These are phyloP conservation scores for Calonectria ilicicola DNA, from an alignment of 2,329 filamentous ascomycete species.

Conservation along the genomic window DNA sequence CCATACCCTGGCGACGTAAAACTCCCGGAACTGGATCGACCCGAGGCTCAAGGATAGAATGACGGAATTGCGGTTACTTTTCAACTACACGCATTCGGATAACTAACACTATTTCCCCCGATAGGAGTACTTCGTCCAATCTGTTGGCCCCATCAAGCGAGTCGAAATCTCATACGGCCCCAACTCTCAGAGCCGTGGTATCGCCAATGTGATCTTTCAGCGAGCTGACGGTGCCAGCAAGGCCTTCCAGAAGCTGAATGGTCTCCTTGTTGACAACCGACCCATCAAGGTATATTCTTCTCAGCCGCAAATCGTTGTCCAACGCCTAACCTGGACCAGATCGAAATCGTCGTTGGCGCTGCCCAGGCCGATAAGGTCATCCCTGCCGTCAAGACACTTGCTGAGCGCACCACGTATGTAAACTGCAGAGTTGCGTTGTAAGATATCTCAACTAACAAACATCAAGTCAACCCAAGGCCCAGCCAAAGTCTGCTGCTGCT, in stretches of 20 bases:
- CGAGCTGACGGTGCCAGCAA: constrained; percentile 85
- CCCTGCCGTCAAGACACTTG: constrained; percentile 76
- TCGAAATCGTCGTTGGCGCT: constrained; percentile 90
- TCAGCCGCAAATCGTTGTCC: background rate
- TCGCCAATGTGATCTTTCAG: constrained; percentile 88
- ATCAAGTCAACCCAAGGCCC: constrained; percentile 51
- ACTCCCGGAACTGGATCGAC: constrained; percentile 46
- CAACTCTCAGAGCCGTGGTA: constrained; percentile 90
- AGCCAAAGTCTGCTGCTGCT: constrained; percentile 84
- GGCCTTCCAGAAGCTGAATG: constrained; percentile 87
- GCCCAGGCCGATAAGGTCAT: constrained; percentile 76
- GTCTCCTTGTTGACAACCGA: constrained; percentile 87
- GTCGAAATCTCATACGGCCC: constrained; percentile 94
- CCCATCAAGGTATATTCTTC: constrained; percentile 81
- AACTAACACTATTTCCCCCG: constrained; percentile 74
- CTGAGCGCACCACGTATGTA: constrained; percentile 82
- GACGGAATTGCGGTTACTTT: constrained; percentile 36
- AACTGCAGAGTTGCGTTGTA: background rate
- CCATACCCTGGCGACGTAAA: constrained; percentile 36
- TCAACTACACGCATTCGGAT: constrained; percentile 51
- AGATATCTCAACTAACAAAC: constrained; percentile 24
- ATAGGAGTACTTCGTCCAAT: constrained; percentile 96
- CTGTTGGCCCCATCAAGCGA: constrained; percentile 90
- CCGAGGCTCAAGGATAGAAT: constrained; percentile 47
- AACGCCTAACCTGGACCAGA: constrained; percentile 61